phyloP scores from a whole-genome alignment of 1,139 yeast species.

The Magnusiomyces sp. region DNA sequence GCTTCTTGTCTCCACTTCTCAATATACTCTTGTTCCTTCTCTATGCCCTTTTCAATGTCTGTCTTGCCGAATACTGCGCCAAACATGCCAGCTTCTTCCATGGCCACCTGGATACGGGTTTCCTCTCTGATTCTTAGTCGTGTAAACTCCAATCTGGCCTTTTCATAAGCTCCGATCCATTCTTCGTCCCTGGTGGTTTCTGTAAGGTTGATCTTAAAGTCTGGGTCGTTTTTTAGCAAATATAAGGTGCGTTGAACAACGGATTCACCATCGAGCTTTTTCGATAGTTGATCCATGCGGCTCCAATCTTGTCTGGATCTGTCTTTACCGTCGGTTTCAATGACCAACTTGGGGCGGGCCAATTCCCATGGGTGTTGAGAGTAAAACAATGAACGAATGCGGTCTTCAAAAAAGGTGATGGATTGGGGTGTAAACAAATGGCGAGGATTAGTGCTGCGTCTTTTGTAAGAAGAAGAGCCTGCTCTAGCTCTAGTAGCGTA shows the following conservation, averaged over 20 bases:
- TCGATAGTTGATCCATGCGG: slow-evolving; percentile 57
- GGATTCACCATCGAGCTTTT: slow-evolving; percentile 82
- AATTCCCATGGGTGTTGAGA: slow-evolving; percentile 98
- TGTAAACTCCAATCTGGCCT: slow-evolving; percentile 83
- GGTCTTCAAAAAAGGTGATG: slow-evolving; percentile 70
- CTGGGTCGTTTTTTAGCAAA: slow-evolving; percentile 41
- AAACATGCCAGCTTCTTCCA: slow-evolving; percentile 78
- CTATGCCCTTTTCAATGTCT: slow-evolving; percentile 57
- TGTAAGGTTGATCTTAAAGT: slow-evolving; percentile 27
- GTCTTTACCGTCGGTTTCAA: slow-evolving; percentile 64
- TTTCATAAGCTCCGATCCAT: slow-evolving; percentile 66
- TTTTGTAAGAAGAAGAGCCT: slow-evolving; percentile 23
- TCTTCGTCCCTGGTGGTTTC: too few relatives aligned
- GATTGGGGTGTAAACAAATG: slow-evolving; percentile 50
- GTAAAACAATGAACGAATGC: slow-evolving; percentile 70
- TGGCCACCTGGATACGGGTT: slow-evolving; percentile 60
- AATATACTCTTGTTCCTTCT: slow-evolving; percentile 60
- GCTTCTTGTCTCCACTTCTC: slow-evolving; percentile 72
- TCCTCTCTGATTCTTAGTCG: slow-evolving; percentile 79
- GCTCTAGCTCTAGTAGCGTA: slow-evolving; percentile 50
- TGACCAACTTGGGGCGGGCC: slow-evolving; percentile 79
- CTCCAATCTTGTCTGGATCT: slow-evolving; percentile 62
- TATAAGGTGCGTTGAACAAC: slow-evolving; percentile 89
- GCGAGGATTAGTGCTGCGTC: slow-evolving; percentile 26
- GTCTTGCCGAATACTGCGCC: slow-evolving; percentile 67